A percentile compares a stretch with the other conserved stretches of the same genome.
These are phyloP conservation scores for Avicennia marina DNA, from an alignment of 257 asterid species.

Conservation along the genomic window DNA sequence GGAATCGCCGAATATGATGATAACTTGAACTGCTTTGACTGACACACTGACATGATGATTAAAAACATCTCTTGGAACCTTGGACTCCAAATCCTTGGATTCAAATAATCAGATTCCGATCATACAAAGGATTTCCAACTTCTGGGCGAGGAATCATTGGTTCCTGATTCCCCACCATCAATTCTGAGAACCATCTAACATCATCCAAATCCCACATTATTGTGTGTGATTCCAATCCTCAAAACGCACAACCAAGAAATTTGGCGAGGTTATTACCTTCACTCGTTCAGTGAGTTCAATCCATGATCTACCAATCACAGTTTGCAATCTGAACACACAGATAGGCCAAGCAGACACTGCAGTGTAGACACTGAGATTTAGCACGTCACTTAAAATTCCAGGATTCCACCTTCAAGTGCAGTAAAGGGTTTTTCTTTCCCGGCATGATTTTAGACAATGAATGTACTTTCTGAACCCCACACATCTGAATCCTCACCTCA, in stretches of 20 bases:
- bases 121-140: neutral
- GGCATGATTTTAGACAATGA: neutral
- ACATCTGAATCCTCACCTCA: neutral
- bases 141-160: neutral
- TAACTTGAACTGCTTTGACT: neutral
- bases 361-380: neutral
- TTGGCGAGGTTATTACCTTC: no score
- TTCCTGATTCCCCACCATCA: neutral
- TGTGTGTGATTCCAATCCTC: conserved; percentile 1
- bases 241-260: neutral
- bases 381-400: neutral
- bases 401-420: neutral
- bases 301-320: neutral
- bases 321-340: neutral
- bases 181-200: neutral
- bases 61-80: neutral
- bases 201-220: neutral
- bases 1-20: no score
- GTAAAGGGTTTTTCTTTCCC: neutral
- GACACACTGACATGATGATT: neutral
- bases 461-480: neutral
- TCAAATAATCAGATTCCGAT: neutral
- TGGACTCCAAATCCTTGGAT: neutral
- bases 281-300: neutral
- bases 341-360: no score